Conservation (phyloP, 306 rosid species). For the Cercis canadensis region DNA sequence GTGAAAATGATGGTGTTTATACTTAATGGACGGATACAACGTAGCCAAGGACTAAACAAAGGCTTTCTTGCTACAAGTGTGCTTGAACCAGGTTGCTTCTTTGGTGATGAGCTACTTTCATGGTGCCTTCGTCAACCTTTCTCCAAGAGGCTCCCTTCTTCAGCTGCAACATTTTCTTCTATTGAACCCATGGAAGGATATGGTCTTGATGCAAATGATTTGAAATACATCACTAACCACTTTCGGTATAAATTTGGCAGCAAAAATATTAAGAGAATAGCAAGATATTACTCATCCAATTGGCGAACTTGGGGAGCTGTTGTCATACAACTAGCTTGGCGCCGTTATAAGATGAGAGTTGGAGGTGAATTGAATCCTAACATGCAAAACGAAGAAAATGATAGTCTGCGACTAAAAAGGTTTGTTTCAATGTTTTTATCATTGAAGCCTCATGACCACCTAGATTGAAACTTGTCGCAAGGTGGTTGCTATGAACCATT, state of each 20-base stretch:
- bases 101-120: slow-evolving; percentile 51
- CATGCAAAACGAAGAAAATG: too few species aligned
- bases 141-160: slow-evolving; percentile 35
- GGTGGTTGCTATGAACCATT: too few species aligned
- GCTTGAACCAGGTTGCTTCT: slow-evolving; percentile 42
- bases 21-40: slow-evolving; percentile 33
- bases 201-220: slow-evolving; percentile 36
- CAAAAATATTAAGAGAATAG: slow-evolving; percentile 22
- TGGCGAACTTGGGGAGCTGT: slow-evolving; percentile 55
- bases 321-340: slow-evolving; percentile 48
- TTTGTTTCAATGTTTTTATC: too few species aligned
- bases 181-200: slow-evolving; percentile 33
- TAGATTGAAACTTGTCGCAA: too few species aligned
- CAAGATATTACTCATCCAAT: slow-evolving; percentile 49
- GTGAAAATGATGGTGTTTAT: slow-evolving; percentile 48
- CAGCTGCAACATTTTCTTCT: slow-evolving; percentile 43
- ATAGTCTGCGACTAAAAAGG: too few species aligned
- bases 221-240: slow-evolving; percentile 38
- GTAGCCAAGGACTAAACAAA: slow-evolving; percentile 44
- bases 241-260: slow-evolving; percentile 42
- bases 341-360: slow-evolving; percentile 26
- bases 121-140: slow-evolving; percentile 50
- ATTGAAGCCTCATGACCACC: too few species aligned
- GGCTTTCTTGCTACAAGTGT: slow-evolving; percentile 39
- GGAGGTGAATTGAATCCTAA: too few species aligned